A percentile compares a stretch with the other conserved stretches of the same genome.
phyloP scores from a whole-genome alignment of 306 rosid genomes.

The Begonia loranthoides region DNA sequence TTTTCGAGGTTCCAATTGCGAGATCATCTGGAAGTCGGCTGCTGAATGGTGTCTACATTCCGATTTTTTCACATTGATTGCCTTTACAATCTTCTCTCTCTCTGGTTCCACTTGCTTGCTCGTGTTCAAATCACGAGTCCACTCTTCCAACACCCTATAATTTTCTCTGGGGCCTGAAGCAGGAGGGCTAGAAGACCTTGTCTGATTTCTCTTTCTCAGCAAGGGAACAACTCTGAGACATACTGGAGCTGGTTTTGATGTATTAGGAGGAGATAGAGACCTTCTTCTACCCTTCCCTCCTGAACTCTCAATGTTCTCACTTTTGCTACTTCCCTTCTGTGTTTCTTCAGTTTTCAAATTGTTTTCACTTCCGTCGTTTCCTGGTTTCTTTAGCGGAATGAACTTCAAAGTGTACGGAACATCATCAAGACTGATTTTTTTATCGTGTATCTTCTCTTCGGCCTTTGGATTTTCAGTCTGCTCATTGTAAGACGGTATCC shows the following conservation, averaged over 20 bases:
- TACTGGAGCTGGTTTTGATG: constrained; percentile 55
- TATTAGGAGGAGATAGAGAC: constrained; percentile 26
- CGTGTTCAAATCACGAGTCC: neutral
- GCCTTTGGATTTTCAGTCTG: constrained; percentile 18
- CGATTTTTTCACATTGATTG: constrained; percentile 7
- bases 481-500: constrained; percentile 46
- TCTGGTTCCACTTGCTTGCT: constrained; percentile 9
- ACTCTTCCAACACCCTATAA: neutral
- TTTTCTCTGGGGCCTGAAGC: constrained; percentile 13
- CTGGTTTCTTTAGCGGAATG: constrained; percentile 14
- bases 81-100: constrained; percentile 10
- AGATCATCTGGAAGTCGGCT: too few relatives aligned
- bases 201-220: constrained; percentile 37
- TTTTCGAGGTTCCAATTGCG: too few relatives aligned
- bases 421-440: constrained; percentile 10
- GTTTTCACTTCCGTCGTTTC: constrained; percentile 9
- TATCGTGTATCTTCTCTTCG: constrained; percentile 5
- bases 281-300: constrained; percentile 3
- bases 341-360: constrained; percentile 6
- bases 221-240: constrained; percentile 76
- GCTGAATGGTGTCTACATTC: neutral
- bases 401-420: constrained; percentile 10
- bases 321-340: constrained; percentile 9
- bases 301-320: constrained; percentile 8
- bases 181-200: constrained; percentile 47